Base-by-base conservation (phyloP, 129 eudicot genomes). In the Arctium lappa region DNA sequence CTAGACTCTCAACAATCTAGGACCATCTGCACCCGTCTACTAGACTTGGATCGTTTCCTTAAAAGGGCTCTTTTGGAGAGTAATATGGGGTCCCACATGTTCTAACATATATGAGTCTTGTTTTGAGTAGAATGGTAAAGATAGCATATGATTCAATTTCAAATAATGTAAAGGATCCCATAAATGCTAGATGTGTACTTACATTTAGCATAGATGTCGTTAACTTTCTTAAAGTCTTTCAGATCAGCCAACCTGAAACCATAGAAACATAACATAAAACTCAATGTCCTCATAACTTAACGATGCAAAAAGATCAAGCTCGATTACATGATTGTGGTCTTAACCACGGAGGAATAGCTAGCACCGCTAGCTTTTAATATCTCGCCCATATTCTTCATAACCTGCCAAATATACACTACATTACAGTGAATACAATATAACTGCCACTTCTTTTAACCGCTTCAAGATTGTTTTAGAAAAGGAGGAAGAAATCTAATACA, bases 341-440 rank as follows among this genome's bases (percentile, higher is more conserved):
- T 95, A 76, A 91, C 99, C 4, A 95, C 99, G 1, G 99, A 95
- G 72, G 98, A 89, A 86, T 95, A 95, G 92, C 84, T 83, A 75
- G 86, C 95, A 69, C 99, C 99, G 85, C 98, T 86, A 68, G 92
- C 98, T 85, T 93, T 95, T 27, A 95, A 91, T 82, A 95, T 95
- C 89, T 95, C 99, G 9, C 99, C 98, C 97, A 93, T 95, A 81
- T 95, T 95, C 91, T 95, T 95, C 42, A 95, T 89, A 53, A 91
- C 91, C 98, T 95, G 89, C 50, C 13, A 32, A 73, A 63, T 15
- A 31, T 9, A 84, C 6, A 39, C 13, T 82, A 81, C 75, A 30
- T 75, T 46, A 72, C 37, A 9, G 71, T 74, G 74, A 22, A 50
- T 69, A 15, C 37, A 71, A 53, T 4, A 46, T 22, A 48, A 33